These are phyloP conservation scores for Rheum nobile DNA, from an alignment of 148 eudicot genomes.

Conservation along the genomic window DNA sequence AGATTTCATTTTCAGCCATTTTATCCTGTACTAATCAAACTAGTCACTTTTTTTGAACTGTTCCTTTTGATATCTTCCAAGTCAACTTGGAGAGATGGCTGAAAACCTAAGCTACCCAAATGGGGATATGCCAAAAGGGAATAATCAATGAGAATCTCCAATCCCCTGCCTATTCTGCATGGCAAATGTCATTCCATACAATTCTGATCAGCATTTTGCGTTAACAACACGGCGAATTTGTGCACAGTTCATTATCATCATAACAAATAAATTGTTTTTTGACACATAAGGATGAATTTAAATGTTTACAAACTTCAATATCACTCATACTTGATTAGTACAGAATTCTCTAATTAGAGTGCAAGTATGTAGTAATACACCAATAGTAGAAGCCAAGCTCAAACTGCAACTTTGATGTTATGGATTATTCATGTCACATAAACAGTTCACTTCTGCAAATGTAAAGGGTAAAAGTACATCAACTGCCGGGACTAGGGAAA, in stretches of 20 bases:
- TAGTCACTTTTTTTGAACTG: background rate
- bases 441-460: background rate
- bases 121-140: background rate
- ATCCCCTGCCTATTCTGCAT: background rate
- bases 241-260: background rate
- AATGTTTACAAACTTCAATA: background rate
- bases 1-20: constrained; percentile 5
- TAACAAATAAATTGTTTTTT: background rate
- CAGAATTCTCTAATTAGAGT: background rate
- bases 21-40: background rate
- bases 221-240: background rate
- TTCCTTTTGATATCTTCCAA: background rate
- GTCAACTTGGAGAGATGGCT: background rate
- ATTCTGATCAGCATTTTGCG: background rate
- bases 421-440: background rate
- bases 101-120: background rate
- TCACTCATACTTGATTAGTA: background rate
- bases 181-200: background rate
- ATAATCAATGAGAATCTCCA: background rate
- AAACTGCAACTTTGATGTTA: background rate
- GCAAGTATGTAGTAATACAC: background rate
- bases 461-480: background rate
- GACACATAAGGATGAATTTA: background rate
- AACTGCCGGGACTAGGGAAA: background rate
- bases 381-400: background rate